Conservation (phyloP, 192 early-diverging fungal species). For the Umbelopsis isabellina region DNA sequence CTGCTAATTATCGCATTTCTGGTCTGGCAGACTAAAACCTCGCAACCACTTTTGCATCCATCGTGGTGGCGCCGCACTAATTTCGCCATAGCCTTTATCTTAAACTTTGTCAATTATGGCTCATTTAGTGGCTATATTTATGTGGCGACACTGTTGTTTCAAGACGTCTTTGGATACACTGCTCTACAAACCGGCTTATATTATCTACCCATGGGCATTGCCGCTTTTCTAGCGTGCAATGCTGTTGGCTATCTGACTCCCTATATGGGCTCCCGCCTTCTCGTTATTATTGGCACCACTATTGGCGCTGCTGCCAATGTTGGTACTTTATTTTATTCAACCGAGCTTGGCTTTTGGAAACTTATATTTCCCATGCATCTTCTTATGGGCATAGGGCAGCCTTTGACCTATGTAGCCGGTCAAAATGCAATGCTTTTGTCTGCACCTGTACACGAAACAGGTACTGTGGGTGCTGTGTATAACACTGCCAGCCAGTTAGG, state of each 20-base stretch:
- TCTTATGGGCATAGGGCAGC: background rate
- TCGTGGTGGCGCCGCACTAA: conserved; percentile 43
- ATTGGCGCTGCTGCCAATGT: background rate
- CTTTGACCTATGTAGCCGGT: background rate
- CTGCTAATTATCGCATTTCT: conserved; percentile 38
- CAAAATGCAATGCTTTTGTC: conserved; percentile 16
- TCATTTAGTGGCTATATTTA: conserved; percentile 45
- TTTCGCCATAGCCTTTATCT: conserved; percentile 43
- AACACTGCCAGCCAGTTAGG: conserved; percentile 37
- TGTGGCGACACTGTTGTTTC: conserved; percentile 47
- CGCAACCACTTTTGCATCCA: conserved; percentile 40
- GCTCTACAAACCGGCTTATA: conserved; percentile 45
- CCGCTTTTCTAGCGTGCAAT: conserved; percentile 32
- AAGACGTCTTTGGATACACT: conserved; percentile 43
- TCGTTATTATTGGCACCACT: background rate
- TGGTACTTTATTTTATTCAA: background rate
- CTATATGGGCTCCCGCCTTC: background rate
- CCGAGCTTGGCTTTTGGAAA: conserved; percentile 16
- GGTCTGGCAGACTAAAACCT: conserved; percentile 33
- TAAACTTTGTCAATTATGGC: conserved; percentile 40
- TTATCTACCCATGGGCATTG: conserved; percentile 42
- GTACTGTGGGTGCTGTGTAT: conserved; percentile 33
- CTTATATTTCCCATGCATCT: conserved; percentile 20
- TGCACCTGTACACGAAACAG: background rate
- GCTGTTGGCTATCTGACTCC: conserved; percentile 39